Percentiles rank a stretch among this genome's conserved stretches.
phyloP scores from a whole-genome alignment of 2,329 filamentous ascomycete species.

The Fusarium sulawesiense region DNA sequence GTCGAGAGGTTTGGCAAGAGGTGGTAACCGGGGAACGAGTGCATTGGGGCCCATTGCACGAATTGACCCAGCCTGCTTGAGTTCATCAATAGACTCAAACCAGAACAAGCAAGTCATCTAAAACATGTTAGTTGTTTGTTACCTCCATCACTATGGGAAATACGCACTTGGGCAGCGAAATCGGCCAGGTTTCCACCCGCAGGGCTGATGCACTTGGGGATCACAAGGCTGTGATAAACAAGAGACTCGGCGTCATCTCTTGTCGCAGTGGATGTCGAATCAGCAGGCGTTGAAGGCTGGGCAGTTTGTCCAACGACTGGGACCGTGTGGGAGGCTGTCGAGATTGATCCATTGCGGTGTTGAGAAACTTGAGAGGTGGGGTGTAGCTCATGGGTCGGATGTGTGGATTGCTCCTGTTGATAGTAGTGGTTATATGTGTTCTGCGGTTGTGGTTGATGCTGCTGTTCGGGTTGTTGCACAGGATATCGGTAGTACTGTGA shows the following conservation, averaged over 20 bases:
- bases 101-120: conserved; percentile 97
- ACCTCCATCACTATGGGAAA: background rate
- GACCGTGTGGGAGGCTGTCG: conserved; percentile 28
- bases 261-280: conserved; percentile 43
- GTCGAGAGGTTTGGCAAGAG: conserved; percentile 79
- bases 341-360: conserved; percentile 33
- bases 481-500: conserved; percentile 50
- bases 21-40: conserved; percentile 66
- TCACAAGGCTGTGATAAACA: conserved; percentile 71
- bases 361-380: conserved; percentile 27
- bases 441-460: conserved; percentile 24
- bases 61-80: conserved; percentile 78
- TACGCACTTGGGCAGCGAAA: conserved; percentile 81
- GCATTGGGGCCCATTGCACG: conserved; percentile 54
- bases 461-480: conserved; percentile 39
- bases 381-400: conserved; percentile 22
- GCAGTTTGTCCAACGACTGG: conserved; percentile 48
- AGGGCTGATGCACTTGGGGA: conserved; percentile 80
- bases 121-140: conserved; percentile 18
- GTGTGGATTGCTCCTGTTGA: conserved; percentile 28
- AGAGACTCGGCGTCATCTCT: conserved; percentile 58
- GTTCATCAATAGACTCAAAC: conserved; percentile 89
- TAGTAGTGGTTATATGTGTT: conserved; percentile 26
- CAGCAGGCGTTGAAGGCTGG: conserved; percentile 54
- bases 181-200: conserved; percentile 82